A percentile compares a stretch with the other conserved stretches of the same genome.
phyloP scores from a whole-genome alignment of 345 rosid genomes.

The Mercurialis annua region DNA sequence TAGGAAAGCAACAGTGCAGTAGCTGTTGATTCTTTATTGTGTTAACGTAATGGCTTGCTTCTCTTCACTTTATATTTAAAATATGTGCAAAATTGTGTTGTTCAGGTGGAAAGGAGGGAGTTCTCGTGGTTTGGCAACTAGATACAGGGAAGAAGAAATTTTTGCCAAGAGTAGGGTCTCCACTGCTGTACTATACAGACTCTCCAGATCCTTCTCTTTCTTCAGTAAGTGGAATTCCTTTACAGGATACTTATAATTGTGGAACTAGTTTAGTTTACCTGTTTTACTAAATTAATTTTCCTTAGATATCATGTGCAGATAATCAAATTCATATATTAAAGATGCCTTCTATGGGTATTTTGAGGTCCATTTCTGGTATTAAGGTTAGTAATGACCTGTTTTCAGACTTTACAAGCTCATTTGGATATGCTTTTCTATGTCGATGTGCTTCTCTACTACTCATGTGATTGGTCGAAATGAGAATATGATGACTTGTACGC shows the following conservation, averaged over 20 bases:
- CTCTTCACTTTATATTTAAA: neutral
- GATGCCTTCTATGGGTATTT: conserved; percentile 87
- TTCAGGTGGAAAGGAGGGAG: conserved; percentile 97
- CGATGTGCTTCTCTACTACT: conserved; percentile 1
- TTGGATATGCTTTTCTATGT: conserved; percentile 3
- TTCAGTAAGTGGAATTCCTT: conserved; percentile 52
- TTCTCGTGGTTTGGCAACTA: conserved; percentile 94
- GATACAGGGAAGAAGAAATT: conserved; percentile 96
- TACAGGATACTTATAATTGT: neutral
- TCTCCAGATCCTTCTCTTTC: conserved; percentile 86
- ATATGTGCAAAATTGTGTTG: conserved; percentile 9
- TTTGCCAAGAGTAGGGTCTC: conserved; percentile 90
- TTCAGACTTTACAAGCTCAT: neutral
- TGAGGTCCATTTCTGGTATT: conserved; percentile 80
- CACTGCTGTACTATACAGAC: conserved; percentile 60
- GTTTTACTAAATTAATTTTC: conserved; percentile 26
- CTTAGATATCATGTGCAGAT: conserved; percentile 94
- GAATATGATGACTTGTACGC: conserved; percentile 1
- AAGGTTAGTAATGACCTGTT: conserved; percentile 53
- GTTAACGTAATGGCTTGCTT: neutral
- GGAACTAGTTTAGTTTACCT: neutral
- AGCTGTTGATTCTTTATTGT: neutral
- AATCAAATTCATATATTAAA: conserved; percentile 86
- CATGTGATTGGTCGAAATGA: conserved; percentile 10
- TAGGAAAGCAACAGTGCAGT: no score